These are phyloP conservation scores for Spathaspora passalidarum DNA, from an alignment of 805 yeast genomes.

Conservation along the genomic window DNA sequence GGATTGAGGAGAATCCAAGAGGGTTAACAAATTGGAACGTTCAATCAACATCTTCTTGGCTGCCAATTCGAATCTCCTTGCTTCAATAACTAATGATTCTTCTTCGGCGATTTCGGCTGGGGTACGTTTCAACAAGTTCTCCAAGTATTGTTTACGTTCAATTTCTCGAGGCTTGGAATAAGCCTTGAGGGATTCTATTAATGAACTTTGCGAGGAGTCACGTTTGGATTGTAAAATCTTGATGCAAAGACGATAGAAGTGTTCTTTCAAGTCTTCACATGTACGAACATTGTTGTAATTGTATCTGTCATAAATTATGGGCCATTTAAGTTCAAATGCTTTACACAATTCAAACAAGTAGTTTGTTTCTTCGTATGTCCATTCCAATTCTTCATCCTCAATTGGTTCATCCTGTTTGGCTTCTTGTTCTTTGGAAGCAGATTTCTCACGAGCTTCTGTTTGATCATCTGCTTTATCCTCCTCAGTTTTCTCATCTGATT, in stretches of 20 bases:
- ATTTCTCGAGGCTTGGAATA: slow-evolving; percentile 70
- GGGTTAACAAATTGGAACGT: slow-evolving; percentile 70
- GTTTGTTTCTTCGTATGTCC: slow-evolving; percentile 78
- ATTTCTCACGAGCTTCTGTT: slow-evolving; percentile 11
- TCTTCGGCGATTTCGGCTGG: slow-evolving; percentile 99
- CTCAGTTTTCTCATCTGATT: background rate
- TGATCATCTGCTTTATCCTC: slow-evolving; percentile 17
- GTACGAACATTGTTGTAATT: slow-evolving; percentile 36
- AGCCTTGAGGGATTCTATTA: slow-evolving; percentile 59
- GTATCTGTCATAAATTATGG: slow-evolving; percentile 62
- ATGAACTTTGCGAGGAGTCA: slow-evolving; percentile 32
- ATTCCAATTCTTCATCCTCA: slow-evolving; percentile 26
- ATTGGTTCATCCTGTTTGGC: background rate
- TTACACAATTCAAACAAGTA: slow-evolving; percentile 73
- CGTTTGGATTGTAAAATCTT: slow-evolving; percentile 45
- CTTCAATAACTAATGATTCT: slow-evolving; percentile 89
- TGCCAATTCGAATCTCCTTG: slow-evolving; percentile 85
- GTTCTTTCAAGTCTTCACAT: slow-evolving; percentile 78
- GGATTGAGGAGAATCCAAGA: slow-evolving; percentile 83
- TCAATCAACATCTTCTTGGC: slow-evolving; percentile 86
- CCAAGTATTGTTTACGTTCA: slow-evolving; percentile 78
- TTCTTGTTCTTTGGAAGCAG: slow-evolving; percentile 30
- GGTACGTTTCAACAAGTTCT: slow-evolving; percentile 71
- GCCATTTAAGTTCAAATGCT: slow-evolving; percentile 62
- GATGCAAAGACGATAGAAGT: slow-evolving; percentile 70